These are phyloP conservation scores for Amphicarpaea edgeworthii DNA, from an alignment of 306 rosid genomes.

Conservation along the genomic window DNA sequence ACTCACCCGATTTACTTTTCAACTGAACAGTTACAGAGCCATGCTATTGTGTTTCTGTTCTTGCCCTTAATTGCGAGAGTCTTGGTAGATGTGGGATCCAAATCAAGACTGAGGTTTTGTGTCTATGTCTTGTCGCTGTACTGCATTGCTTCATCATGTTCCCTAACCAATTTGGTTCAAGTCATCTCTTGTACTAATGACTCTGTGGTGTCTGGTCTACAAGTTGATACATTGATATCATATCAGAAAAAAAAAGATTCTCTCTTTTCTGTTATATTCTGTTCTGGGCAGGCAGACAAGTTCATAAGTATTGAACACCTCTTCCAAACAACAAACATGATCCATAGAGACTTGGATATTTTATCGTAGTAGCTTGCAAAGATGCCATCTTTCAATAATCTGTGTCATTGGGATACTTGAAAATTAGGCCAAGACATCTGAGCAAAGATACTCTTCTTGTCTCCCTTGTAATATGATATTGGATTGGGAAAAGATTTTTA, in stretches of 20 bases:
- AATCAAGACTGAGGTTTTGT: not conserved
- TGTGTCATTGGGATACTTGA: not conserved
- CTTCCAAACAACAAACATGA: not conserved
- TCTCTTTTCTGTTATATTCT: not conserved
- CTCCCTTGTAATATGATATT: slow-evolving; percentile 14
- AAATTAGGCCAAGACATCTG: not conserved
- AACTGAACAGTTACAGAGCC: too few species aligned
- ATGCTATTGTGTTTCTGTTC: not conserved
- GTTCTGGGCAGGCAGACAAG: not conserved
- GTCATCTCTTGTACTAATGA: not conserved
- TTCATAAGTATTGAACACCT: slow-evolving; percentile 13
- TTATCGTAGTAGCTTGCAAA: not conserved
- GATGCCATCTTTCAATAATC: not conserved
- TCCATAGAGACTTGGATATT: not conserved
- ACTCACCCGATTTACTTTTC: not conserved
- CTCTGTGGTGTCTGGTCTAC: not conserved
- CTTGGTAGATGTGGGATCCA: too few species aligned
- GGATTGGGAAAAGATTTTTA: not conserved
- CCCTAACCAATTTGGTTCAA: not conserved
- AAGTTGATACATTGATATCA: not conserved
- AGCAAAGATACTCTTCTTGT: slow-evolving; percentile 29
- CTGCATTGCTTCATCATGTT: not conserved
- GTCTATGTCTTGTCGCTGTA: not conserved
- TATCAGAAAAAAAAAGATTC: slow-evolving; percentile 10
- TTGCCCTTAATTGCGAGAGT: not conserved